Evolutionary conservation across 768 basidiomycete species (phyloP).

Genomic region (Lentinula boryana): DNA sequence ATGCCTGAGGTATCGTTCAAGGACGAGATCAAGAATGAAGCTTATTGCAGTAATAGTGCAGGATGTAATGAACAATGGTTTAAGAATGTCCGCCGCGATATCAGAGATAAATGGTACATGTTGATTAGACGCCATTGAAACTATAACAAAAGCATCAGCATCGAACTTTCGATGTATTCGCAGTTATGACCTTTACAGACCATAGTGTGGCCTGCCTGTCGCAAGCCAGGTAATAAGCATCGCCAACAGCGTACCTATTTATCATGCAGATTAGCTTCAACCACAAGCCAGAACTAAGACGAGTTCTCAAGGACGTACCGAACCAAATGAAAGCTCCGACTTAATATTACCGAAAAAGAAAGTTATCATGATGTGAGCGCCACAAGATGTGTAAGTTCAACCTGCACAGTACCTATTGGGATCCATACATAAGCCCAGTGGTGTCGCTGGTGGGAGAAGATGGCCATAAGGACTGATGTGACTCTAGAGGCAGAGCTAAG

Average conservation of each 20-base stretch:
- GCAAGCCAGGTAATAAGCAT: constrained; percentile 72
- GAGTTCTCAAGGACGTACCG: constrained; percentile 25
- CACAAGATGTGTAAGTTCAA: neutral
- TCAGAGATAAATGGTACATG: constrained; percentile 74
- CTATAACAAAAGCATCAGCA: constrained; percentile 22
- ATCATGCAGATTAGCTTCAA: neutral
- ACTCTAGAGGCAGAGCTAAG: too few species aligned
- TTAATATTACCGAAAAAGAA: neutral
- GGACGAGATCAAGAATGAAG: constrained; percentile 53
- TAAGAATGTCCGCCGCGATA: constrained; percentile 65
- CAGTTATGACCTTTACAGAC: constrained; percentile 2
- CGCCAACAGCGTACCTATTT: constrained; percentile 49
- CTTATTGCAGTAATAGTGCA: constrained; percentile 56
- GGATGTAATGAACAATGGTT: constrained; percentile 69
- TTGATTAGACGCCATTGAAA: constrained; percentile 38
- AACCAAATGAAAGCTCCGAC: constrained; percentile 62
- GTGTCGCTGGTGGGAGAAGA: constrained; percentile 19
- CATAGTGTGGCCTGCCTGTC: constrained; percentile 53
- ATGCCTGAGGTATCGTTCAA: constrained; percentile 64
- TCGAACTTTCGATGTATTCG: neutral
- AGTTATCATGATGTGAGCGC: neutral
- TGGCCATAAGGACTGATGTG: constrained; percentile 2
- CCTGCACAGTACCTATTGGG: constrained; percentile 31
- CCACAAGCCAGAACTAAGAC: neutral
- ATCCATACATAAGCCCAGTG: constrained; percentile 65